Conservation (phyloP, 2,329 filamentous ascomycete species). For the Fusarium longipes region DNA sequence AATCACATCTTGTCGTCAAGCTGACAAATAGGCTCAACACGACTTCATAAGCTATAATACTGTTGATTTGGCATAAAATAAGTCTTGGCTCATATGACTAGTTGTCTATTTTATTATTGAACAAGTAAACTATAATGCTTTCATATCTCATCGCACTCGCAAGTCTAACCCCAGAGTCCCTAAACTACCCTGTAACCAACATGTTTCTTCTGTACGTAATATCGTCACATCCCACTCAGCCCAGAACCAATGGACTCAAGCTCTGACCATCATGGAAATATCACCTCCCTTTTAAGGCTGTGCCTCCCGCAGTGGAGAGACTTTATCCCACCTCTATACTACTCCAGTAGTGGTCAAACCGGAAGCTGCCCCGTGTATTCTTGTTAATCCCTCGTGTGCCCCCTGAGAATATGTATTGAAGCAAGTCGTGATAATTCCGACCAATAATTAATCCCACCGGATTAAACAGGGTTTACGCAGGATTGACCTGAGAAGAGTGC, state of each 20-base stretch:
- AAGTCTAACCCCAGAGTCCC: not conserved
- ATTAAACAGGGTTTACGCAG: not conserved
- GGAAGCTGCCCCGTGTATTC: conserved; percentile 10
- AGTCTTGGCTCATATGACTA: not conserved
- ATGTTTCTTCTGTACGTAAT: conserved; percentile 7
- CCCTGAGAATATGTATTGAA: not conserved
- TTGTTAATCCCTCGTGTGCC: not conserved
- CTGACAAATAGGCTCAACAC: not conserved
- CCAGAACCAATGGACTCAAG: conserved; percentile 5
- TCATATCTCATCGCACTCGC: not conserved
- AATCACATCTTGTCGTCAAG: not conserved
- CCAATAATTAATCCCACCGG: not conserved
- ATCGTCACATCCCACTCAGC: conserved; percentile 1
- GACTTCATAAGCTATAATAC: not conserved
- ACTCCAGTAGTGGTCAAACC: conserved; percentile 6
- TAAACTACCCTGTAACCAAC: conserved; percentile 17
- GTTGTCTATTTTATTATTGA: not conserved
- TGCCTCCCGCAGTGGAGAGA: conserved; percentile 14
- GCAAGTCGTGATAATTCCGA: too few species aligned
- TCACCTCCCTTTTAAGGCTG: conserved; percentile 31
- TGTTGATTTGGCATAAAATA: not conserved
- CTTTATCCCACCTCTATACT: not conserved
- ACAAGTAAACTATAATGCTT: not conserved
- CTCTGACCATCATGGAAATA: not conserved
- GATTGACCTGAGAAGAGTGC: too few species aligned